Base-by-base conservation (phyloP, 1,139 yeast genomes). In the Pichia sp. region DNA sequence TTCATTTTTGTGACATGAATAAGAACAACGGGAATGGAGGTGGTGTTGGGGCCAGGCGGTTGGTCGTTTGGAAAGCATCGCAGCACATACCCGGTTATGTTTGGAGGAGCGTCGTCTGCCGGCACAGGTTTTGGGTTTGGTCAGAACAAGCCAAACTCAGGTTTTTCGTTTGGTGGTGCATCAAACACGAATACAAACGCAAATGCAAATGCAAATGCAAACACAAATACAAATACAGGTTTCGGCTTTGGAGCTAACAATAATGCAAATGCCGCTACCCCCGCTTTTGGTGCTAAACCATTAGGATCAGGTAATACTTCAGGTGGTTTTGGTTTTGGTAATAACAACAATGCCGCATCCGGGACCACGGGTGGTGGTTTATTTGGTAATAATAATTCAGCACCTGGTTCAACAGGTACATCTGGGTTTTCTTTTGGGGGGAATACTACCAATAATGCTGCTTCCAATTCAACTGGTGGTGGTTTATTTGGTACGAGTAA, bases 351-450 rank as follows among this genome's bases (percentile, higher is more conserved):
- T 20, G 52, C 56, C 53, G 73, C 54, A 5, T 38, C 76, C 33
- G 24, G 16, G n/a, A 10, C 14, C 6, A 14, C 9, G 21, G 28
- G 23, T 16, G 28, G 16, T 10, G 16, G 20, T n/a, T 16, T 18
- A 18, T 33, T 33, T 25, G 24, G 30, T 26, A 23, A 18, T 11
- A 25, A 22, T 13, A 32, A 33, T 16, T 26, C n/a, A 20, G 21
- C 30, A 10, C 6, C 56, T 53, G 26, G 16, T 5, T 10, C 27
- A 29, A 18, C 43, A 24, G 74, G n/a, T n/a, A 10, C 31, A n/a
- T 11, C 30, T n/a, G n/a, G 56, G 5, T 41, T 76, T 33, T 65
- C 74, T 23, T 73, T 75, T 33, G 80, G 73, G 7, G 31, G 23
- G 3, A 39, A 32, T 20, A 32, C 16, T 26, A 42, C 31, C 27